phyloP scores from a whole-genome alignment of 2,329 filamentous ascomycete genomes.

The Phialophora macrospora region DNA sequence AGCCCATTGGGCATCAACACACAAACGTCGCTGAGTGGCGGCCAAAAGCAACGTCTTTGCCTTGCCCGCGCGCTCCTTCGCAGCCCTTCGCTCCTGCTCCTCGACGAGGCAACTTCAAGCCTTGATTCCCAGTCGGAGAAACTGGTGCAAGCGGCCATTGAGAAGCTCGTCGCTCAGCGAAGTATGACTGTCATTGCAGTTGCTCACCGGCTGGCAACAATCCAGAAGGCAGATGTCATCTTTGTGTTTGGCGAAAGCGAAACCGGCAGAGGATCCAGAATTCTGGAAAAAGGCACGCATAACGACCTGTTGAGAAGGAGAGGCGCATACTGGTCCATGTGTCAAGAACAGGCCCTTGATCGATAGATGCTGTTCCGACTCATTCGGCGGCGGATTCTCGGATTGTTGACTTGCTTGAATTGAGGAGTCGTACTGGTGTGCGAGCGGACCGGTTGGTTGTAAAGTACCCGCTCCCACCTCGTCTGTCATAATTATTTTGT shows the following conservation, averaged over 20 bases:
- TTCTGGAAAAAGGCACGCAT: slow-evolving; percentile 67
- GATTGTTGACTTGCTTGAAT: neutral
- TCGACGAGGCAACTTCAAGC: slow-evolving; percentile 65
- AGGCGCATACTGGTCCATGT: slow-evolving; percentile 61
- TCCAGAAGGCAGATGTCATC: slow-evolving; percentile 79
- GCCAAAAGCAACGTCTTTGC: slow-evolving; percentile 62
- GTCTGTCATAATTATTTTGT: neutral
- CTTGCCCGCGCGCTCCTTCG: slow-evolving; percentile 62
- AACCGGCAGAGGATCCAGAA: slow-evolving; percentile 44
- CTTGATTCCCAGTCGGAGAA: slow-evolving; percentile 71
- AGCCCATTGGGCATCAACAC: slow-evolving; percentile 58
- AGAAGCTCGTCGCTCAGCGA: slow-evolving; percentile 59
- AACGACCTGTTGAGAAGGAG: slow-evolving; percentile 58
- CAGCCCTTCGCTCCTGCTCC: slow-evolving; percentile 57
- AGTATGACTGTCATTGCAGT: slow-evolving; percentile 72
- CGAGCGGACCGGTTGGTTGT: neutral
- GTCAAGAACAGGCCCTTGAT: slow-evolving; percentile 38
- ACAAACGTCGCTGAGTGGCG: slow-evolving; percentile 55
- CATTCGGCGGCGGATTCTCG: neutral
- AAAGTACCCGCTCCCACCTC: neutral
- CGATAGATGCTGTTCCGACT: slow-evolving; percentile 28
- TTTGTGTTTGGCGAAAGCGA: slow-evolving; percentile 72
- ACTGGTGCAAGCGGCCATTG: slow-evolving; percentile 70
- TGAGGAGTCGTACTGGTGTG: neutral
- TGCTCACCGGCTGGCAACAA: slow-evolving; percentile 75